phyloP scores from a whole-genome alignment of 768 basidiomycete genomes.

The Asterophora lycoperdoides region DNA sequence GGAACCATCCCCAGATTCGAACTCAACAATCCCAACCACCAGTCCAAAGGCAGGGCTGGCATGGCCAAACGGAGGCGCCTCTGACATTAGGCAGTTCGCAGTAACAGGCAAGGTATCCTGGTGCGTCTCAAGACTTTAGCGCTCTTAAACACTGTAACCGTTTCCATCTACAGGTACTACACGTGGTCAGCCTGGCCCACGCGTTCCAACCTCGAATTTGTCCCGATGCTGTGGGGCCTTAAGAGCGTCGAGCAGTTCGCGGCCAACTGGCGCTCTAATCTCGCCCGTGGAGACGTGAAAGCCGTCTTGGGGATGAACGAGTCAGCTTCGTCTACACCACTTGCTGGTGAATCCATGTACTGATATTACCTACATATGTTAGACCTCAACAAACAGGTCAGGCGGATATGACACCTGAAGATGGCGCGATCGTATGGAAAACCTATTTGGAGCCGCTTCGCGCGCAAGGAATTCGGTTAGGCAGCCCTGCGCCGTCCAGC shows the following conservation, averaged over 20 bases:
- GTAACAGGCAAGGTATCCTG: conserved; percentile 47
- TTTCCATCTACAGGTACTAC: conserved; percentile 39
- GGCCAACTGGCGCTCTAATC: conserved; percentile 33
- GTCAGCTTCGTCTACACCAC: conserved; percentile 19
- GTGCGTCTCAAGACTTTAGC: conserved; percentile 24
- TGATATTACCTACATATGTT: too few relatives aligned
- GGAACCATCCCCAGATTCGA: too few relatives aligned
- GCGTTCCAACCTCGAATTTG: conserved; percentile 43
- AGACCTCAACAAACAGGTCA: conserved; percentile 30
- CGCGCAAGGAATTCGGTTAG: conserved; percentile 40
- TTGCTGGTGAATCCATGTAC: too few relatives aligned
- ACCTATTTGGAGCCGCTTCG: conserved; percentile 48
- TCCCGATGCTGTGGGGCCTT: conserved; percentile 54
- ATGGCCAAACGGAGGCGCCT: conserved; percentile 42
- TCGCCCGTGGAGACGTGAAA: conserved; percentile 29
- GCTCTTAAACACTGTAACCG: background rate
- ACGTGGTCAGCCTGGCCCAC: conserved; percentile 40
- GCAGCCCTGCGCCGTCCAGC: conserved; percentile 50
- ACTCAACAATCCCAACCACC: conserved; percentile 14
- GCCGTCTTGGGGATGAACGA: conserved; percentile 53
- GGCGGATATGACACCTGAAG: conserved; percentile 43
- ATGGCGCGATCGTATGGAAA: conserved; percentile 50
- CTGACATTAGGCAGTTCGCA: conserved; percentile 40
- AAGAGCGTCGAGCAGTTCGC: conserved; percentile 36
- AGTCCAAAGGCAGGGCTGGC: conserved; percentile 47